Base-by-base conservation (phyloP, 148 eudicot species). In the Rhododendron mucronatum region DNA sequence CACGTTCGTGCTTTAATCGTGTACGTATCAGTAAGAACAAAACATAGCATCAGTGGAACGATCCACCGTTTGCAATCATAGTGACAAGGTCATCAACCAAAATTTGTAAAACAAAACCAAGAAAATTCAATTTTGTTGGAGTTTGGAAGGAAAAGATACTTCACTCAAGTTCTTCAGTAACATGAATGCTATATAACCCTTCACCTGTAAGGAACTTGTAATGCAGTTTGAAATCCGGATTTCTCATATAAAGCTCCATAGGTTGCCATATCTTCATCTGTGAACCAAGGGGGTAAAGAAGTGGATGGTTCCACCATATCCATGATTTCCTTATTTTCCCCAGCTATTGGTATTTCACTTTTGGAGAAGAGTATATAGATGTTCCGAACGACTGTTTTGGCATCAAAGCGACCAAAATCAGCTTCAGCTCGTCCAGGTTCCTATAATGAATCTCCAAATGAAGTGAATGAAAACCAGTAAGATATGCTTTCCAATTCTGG, bases 191-290 rank as follows among this genome's bases (percentile, higher is more conserved):
- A 71, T n/a, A 39, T n/a, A 59, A 59, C 26, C 13, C 3, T 30
- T 8, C 79, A 90, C 91, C 91, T 90, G 79, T 90, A 90, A 82
- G 91, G 91, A 76, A 90, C 90, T 75, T 90, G 88, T 48, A 90
- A 51, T 41, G 91, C 87, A 48, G 90, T 90, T 76, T 16, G 85
- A 41, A 90, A 90, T 75, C 91, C 91, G 3, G 91, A 90, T 88
- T 90, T 90, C 84, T 90, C 88, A 67, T 90, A 90, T 57, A 88
- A 55, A 59, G 87, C 82, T 82, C 87, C 91, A 78, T 90, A 90
- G 28, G 65, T 11, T 33, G 84, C 88, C 50, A 90, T 90, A 85
- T 90, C 91, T 78, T 90, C 91, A 20, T 88, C 91, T 51, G 88
- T 84, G 84, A 90, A 84, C 91, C 90, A 90, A 26, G 86, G 48